Evolutionary conservation across 805 yeast genomes (phyloP), one percentile per base, ranked within the genome.

Genomic region (Barnettozyma populi): DNA sequence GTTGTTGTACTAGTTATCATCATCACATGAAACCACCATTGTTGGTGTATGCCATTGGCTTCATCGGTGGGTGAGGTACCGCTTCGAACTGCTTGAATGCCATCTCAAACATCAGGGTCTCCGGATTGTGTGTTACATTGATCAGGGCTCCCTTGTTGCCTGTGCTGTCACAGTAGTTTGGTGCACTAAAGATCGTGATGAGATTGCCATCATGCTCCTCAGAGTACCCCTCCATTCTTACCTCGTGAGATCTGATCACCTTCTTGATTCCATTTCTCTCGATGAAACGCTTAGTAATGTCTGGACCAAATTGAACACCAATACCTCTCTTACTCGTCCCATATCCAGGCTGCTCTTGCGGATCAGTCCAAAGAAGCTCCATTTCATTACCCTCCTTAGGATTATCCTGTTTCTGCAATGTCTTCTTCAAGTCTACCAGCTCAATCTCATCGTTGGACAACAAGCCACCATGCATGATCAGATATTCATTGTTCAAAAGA

Each of bases 361-460:
- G 99, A 66, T 94, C 99, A 0, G 97, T 88, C 99, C 99, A 94
- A 51, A 94, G 72, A 61, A 94, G 73, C 62, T 94, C 99, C 97
- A 92, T 94, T 66, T 92, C 95, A 32, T 89, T 72, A 8, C 98
- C 98, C 44, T 86, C 88, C 57, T 84, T 79, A 40, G 95, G 92
- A 23, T 98, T 98, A 66, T 88, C 96, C 20, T 79, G 72, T 63
- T 86, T 84, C 48, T 96, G 74, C 55, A 89, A 78, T 52, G 85
- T 73, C 25, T 75, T 70, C 56, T 84, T 80, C 56, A 94, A 79
- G 54, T 92, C 96, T 20, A 82, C 80, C 34, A 94, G 61, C 1
- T 82, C 80, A 19, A 86, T 79, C 31, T 73, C 71, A 52, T 86
- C 90, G 57, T 84, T 78, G 45, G 95, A 85, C 64, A 92, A 88